phyloP scores from a whole-genome alignment of 768 basidiomycete genomes.

The Myochromella boudieri region DNA sequence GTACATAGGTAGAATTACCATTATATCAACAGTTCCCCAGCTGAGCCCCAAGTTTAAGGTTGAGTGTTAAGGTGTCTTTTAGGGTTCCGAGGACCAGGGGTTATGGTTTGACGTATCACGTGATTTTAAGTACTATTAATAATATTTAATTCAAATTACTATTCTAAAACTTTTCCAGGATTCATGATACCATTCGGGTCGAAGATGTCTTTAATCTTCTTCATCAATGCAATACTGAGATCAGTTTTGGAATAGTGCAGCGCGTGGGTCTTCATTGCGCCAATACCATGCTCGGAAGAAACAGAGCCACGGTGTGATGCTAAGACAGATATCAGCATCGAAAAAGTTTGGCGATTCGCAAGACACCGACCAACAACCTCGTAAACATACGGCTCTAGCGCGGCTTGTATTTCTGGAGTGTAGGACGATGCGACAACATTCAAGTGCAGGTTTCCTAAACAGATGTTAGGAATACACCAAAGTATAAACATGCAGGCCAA shows the following conservation, averaged over 20 bases:
- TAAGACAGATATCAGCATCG: constrained; percentile 26
- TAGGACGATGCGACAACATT: constrained; percentile 87
- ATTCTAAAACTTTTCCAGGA: constrained; percentile 77
- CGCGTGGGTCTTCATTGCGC: constrained; percentile 92
- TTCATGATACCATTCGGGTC: constrained; percentile 94
- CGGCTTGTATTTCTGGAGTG: constrained; percentile 77
- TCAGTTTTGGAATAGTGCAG: constrained; percentile 83
- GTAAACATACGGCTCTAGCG: constrained; percentile 93
- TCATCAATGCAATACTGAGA: constrained; percentile 86
- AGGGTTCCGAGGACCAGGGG: constrained; percentile 33
- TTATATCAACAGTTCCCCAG: constrained; percentile 2
- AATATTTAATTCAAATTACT: constrained; percentile 9
- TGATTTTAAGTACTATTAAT: constrained; percentile 8
- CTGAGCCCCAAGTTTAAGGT: constrained; percentile 50
- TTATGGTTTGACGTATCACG: constrained; percentile 32
- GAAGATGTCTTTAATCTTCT: constrained; percentile 82
- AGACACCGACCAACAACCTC: constrained; percentile 74
- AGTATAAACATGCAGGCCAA: constrained; percentile 7
- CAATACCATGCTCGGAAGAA: constrained; percentile 96
- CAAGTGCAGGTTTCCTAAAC: constrained; percentile 85
- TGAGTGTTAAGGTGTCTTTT: constrained; percentile 37
- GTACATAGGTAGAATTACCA: constrained; percentile 8
- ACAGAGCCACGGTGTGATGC: constrained; percentile 85
- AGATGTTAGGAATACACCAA: background rate
- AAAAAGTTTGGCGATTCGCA: background rate